A percentile compares a stretch with the other conserved stretches of the same genome.
phyloP scores from a whole-genome alignment of 164 flowering plant genomes.

The Magnolia sinica region DNA sequence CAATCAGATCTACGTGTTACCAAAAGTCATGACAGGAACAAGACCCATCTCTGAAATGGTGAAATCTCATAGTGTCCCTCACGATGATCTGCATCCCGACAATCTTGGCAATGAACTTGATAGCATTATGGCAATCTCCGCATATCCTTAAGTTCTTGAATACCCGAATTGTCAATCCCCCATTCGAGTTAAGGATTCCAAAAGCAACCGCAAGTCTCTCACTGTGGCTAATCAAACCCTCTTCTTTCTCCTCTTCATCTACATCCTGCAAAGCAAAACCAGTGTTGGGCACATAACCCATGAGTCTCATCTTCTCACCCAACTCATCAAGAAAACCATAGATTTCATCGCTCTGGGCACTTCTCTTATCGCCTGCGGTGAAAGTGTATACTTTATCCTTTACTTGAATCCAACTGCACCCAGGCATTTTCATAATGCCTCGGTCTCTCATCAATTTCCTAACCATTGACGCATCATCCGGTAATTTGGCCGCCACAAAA shows the following conservation, averaged over 20 bases:
- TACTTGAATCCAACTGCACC: constrained; percentile 61
- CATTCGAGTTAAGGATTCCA: constrained; percentile 43
- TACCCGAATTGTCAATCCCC: constrained; percentile 41
- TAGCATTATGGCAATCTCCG: constrained; percentile 58
- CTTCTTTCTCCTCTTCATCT: constrained; percentile 49
- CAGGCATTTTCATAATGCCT: constrained; percentile 45
- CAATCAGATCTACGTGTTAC: constrained; percentile 24
- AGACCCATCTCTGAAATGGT: constrained; percentile 43
- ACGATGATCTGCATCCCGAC: constrained; percentile 41
- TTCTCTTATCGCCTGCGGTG: constrained; percentile 44
- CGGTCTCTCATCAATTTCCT: constrained; percentile 55
- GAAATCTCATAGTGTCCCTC: constrained; percentile 54
- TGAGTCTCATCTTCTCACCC: constrained; percentile 41
- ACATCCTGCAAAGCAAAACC: constrained; percentile 59
- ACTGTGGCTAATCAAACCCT: constrained; percentile 48
- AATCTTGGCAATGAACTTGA: constrained; percentile 49
- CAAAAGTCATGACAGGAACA: constrained; percentile 60
- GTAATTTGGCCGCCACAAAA: constrained; percentile 37
- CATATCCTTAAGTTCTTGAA: constrained; percentile 61
- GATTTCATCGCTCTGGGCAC: constrained; percentile 30
- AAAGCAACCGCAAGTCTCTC: constrained; percentile 60
- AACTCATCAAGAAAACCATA: constrained; percentile 36
- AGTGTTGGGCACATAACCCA: constrained; percentile 44
- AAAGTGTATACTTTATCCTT: constrained; percentile 43
- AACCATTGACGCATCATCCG: constrained; percentile 48